Evolutionary conservation across 2,329 filamentous ascomycete genomes (phyloP).

Genomic region (Fusarium nematophilum): DNA sequence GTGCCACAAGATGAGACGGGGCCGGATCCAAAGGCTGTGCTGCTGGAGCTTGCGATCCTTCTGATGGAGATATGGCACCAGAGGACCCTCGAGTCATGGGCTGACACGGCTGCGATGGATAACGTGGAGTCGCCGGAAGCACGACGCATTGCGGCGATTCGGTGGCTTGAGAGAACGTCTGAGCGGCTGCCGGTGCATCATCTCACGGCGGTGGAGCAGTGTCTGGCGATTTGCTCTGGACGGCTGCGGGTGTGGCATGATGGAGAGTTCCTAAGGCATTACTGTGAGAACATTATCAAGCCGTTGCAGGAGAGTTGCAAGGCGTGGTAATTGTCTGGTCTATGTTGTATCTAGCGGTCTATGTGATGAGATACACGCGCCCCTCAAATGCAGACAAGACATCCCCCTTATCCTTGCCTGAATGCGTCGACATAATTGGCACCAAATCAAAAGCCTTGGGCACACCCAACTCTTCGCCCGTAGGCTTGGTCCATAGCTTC

Average conservation of each 20-base stretch:
- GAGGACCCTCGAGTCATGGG: not conserved
- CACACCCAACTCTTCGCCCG: constrained; percentile 39
- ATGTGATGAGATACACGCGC: constrained; percentile 42
- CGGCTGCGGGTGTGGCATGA: not conserved
- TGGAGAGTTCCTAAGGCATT: not conserved
- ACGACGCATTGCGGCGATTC: not conserved
- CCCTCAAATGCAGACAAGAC: constrained; percentile 47
- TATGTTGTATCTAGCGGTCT: not conserved
- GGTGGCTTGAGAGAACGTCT: not conserved
- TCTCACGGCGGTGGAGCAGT: not conserved
- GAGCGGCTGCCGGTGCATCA: not conserved
- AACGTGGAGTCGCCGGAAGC: not conserved
- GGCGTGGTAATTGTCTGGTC: not conserved
- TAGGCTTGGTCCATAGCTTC: constrained; percentile 41
- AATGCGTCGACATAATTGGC: constrained; percentile 44
- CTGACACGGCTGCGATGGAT: not conserved
- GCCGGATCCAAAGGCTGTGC: not conserved
- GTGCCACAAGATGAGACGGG: not conserved
- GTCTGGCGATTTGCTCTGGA: not conserved
- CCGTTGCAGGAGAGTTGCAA: not conserved
- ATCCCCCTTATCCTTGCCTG: constrained; percentile 26
- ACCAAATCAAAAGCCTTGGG: constrained; percentile 30
- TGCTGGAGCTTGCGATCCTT: not conserved
- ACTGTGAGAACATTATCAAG: not conserved
- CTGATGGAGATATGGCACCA: not conserved